phyloP scores from a whole-genome alignment of 176 grass and related monocot species.

The Cymbopogon citratus region DNA sequence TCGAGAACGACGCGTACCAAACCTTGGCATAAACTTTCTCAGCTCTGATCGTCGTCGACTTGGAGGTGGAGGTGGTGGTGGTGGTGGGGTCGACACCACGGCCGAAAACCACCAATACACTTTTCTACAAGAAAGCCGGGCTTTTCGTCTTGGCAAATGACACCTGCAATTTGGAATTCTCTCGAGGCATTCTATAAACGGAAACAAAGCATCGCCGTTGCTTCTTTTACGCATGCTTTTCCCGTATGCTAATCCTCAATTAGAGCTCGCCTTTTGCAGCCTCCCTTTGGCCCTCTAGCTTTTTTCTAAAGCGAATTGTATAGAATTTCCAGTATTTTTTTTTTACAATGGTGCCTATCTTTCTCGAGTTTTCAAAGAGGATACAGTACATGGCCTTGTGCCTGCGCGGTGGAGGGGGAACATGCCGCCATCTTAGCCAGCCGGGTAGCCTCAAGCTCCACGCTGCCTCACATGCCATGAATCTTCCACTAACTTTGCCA shows the following conservation, averaged over 20 bases:
- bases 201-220: not conserved
- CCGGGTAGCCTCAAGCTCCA: slow-evolving; percentile 6
- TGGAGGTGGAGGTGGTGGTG: not conserved
- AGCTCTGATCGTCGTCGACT: not conserved
- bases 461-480: slow-evolving; percentile 41
- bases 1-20: slow-evolving; percentile 49
- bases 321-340: no score
- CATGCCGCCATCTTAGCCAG: slow-evolving; percentile 37
- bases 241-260: not conserved
- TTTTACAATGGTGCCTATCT: not conserved
- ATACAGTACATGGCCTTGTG: not conserved
- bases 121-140: not conserved
- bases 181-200: not conserved
- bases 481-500: slow-evolving; percentile 20
- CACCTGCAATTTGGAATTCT: not conserved
- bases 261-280: not conserved
- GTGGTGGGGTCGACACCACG: slow-evolving; percentile 19
- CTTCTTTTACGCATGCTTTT: not conserved
- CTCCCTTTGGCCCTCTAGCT: not conserved
- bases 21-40: slow-evolving; percentile 20
- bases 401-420: slow-evolving; percentile 36
- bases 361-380: not conserved
- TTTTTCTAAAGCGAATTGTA: not conserved
- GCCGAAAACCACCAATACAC: not conserved
- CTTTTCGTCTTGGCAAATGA: not conserved